A percentile compares a stretch with the other conserved stretches of the same genome.
These are phyloP conservation scores for Penicillium atrosanguineum DNA, from an alignment of 495 filamentous ascomycete genomes.

Conservation along the genomic window DNA sequence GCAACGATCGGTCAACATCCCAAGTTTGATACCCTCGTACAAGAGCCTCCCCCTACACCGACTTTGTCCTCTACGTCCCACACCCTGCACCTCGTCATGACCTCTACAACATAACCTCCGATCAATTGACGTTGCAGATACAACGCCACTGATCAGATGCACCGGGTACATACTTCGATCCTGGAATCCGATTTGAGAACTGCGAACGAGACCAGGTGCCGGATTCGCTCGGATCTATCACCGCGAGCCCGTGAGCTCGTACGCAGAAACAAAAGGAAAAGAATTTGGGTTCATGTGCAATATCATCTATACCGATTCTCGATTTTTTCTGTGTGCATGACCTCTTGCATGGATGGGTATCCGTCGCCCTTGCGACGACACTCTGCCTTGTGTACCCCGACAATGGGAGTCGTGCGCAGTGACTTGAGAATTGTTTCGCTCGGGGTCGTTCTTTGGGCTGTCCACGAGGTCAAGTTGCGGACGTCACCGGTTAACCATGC, in stretches of 20 bases:
- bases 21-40: neutral
- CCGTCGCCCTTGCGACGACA: neutral
- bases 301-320: neutral
- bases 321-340: neutral
- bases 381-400: neutral
- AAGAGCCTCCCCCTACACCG: too few species aligned
- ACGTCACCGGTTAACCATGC: too few species aligned
- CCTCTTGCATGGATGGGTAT: neutral
- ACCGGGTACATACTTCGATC: neutral
- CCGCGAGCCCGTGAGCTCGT: too few species aligned
- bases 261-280: too few species aligned
- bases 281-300: too few species aligned
- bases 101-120: neutral
- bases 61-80: neutral
- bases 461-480: neutral
- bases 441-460: neutral
- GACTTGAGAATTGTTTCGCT: neutral
- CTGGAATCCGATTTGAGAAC: slow-evolving; percentile 12
- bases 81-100: neutral
- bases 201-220: slow-evolving; percentile 4
- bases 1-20: neutral
- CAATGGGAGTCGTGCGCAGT: neutral
- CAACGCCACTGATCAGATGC: neutral
- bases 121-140: neutral
- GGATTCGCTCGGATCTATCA: neutral